Base-by-base conservation (phyloP, 139 green algal species). In the Pseudopediastrum boryanum region DNA sequence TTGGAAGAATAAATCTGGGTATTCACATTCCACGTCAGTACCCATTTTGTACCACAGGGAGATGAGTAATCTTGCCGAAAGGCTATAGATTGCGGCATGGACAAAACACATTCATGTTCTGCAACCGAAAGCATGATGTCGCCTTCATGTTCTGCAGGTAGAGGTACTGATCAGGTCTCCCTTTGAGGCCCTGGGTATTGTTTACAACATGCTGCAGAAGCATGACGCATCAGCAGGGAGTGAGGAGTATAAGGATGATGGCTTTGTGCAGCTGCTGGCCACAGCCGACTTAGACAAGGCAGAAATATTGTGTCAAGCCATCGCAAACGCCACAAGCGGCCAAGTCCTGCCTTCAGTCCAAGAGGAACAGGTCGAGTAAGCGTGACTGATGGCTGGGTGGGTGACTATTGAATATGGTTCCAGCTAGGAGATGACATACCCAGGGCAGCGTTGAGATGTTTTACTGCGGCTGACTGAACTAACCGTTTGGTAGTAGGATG, bases 251-350 rank as follows among this genome's bases (percentile, higher is more conserved):
- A 59, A 35, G 4, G 56, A 51, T 6, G 75, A 71, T 4, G 83
- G 75, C 1, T 65, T 31, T 10, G 76, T 89, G 33, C 4, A 29
- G 21, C 25, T 91, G 46, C 27, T 31, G 3, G 27, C 88, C 0
- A 72, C 58, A 2, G 50, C 86, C 19, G 71, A 84, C 66, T 65
- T 42, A 31, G 75, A 44, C 0, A 13, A 33, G 33, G 80, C 62
- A n/a, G 62, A 23, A 3, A 43, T 16, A 27, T 39, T 90, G 52
- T 8, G 62, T 1, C 19, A 38, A 0, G 78, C 71, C 13, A 48
- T 90, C 21, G 51, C 62, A 31, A 67, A 90, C 41, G 78, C 81
- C 2, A 88, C 78, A 3, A 85, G 78, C 38, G 86, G 86, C 8
- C 43, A 73, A 2, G 83, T 90, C 12, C 31, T 62, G 36, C 70